phyloP scores from a whole-genome alignment of 2,329 filamentous ascomycete genomes.

The Endoconidiophora laricicola region DNA sequence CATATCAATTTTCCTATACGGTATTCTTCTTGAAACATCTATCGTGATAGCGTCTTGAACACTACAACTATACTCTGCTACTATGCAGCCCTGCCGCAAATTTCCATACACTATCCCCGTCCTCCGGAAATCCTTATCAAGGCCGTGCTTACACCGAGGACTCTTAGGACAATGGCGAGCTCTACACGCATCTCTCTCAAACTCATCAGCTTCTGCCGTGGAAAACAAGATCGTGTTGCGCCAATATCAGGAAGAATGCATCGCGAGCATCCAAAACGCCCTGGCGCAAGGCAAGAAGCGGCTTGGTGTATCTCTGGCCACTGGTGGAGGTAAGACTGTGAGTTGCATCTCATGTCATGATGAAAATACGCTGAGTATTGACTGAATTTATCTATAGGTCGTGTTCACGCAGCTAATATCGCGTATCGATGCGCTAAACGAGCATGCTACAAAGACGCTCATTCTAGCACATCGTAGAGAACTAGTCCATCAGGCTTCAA shows the following conservation, averaged over 20 bases:
- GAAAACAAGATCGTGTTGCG: slow-evolving; percentile 41
- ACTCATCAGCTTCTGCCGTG: not conserved
- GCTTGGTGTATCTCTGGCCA: slow-evolving; percentile 71
- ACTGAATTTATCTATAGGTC: slow-evolving; percentile 34
- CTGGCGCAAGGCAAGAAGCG: slow-evolving; percentile 57
- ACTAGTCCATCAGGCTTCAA: slow-evolving; percentile 82
- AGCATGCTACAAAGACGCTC: slow-evolving; percentile 56
- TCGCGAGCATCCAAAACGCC: slow-evolving; percentile 59
- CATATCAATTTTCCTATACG: no score
- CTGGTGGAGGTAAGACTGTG: slow-evolving; percentile 78
- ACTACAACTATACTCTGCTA: no score
- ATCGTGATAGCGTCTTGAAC: no score
- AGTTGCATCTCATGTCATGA: slow-evolving; percentile 15
- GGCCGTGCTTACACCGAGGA: not conserved
- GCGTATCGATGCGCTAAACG: slow-evolving; percentile 42
- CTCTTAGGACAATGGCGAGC: not conserved
- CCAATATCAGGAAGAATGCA: slow-evolving; percentile 82
- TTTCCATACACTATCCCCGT: no score
- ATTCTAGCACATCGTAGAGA: slow-evolving; percentile 87
- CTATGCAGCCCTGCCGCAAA: no score
- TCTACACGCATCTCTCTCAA: no score
- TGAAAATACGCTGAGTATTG: slow-evolving; percentile 9
- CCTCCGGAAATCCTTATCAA: not conserved
- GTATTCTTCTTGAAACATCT: no score
- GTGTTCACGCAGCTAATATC: slow-evolving; percentile 93